Evolutionary conservation across 2,329 filamentous ascomycete species (phyloP).

Genomic region (Aspergillus japonicus): DNA sequence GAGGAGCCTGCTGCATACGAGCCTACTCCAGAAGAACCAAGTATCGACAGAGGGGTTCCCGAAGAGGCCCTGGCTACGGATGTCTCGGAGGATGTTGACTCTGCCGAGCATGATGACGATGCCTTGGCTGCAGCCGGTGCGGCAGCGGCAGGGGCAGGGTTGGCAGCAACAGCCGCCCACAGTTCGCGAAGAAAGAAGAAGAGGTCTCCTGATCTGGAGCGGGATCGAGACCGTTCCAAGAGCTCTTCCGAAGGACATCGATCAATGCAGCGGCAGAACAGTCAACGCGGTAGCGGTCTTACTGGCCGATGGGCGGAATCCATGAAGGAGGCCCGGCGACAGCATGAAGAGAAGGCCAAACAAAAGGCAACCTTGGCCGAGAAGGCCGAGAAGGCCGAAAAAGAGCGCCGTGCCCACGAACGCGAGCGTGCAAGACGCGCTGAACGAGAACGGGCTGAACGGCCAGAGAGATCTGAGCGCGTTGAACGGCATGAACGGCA

Average conservation of each 20-base stretch:
- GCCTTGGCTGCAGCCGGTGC: constrained; percentile 1
- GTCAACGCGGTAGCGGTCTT: constrained; percentile 30
- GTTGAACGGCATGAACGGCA: background rate
- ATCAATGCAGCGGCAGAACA: constrained; percentile 33
- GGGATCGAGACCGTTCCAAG: constrained; percentile 38
- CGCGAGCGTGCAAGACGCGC: background rate
- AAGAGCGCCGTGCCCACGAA: constrained; percentile 15
- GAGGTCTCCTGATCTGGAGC: constrained; percentile 29
- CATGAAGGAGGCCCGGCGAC: constrained; percentile 37
- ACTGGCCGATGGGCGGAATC: constrained; percentile 36
- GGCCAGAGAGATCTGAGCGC: background rate
- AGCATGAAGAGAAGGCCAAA: constrained; percentile 34
- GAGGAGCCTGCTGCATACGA: constrained; percentile 1
- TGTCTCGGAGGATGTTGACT: constrained; percentile 2
- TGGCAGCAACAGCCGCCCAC: constrained; percentile 13
- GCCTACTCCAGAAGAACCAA: constrained; percentile 7
- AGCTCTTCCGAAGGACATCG: constrained; percentile 36
- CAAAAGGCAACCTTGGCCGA: constrained; percentile 14
- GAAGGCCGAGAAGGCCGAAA: constrained; percentile 16
- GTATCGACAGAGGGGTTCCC: constrained; percentile 1
- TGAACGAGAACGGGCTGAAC: background rate
- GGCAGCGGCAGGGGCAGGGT: constrained; percentile 11
- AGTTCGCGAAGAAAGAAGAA: constrained; percentile 32
- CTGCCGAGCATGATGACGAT: constrained; percentile 7
- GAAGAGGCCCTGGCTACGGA: constrained; percentile 9